Conservation (phyloP, 1,284 basidiomycete species). For the Marasmius fiardii region DNA sequence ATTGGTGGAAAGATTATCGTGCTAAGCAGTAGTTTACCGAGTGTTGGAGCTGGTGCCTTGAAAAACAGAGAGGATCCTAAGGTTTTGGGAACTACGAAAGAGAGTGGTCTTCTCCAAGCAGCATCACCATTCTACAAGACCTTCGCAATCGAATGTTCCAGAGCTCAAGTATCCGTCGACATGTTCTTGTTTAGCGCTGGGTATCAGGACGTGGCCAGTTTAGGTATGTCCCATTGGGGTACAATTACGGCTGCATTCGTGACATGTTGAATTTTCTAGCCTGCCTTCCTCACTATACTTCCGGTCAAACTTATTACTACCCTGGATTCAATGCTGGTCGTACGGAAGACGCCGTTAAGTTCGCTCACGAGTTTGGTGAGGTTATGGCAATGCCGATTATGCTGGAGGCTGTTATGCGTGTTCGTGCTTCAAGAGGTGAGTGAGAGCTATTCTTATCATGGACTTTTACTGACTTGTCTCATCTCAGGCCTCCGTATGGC, state of each 20-base stretch:
- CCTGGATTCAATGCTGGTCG: slow-evolving; percentile 96
- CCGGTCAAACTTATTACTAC: slow-evolving; percentile 98
- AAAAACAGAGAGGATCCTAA: slow-evolving; percentile 98
- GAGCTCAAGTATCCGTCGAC: slow-evolving; percentile 96
- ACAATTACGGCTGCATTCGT: background rate
- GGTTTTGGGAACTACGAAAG: slow-evolving; percentile 92
- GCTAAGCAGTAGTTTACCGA: slow-evolving; percentile 87
- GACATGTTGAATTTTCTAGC: slow-evolving; percentile 38
- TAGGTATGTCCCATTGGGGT: slow-evolving; percentile 57
- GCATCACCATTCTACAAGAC: slow-evolving; percentile 97
- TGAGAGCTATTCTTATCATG: background rate
- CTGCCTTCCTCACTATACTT: slow-evolving; percentile 95
- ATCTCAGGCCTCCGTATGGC: slow-evolving; percentile 85
- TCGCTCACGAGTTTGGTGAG: slow-evolving; percentile 95
- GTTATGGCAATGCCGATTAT: slow-evolving; percentile 94
- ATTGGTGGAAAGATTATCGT: slow-evolving; percentile 94
- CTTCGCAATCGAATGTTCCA: slow-evolving; percentile 97
- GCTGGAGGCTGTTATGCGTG: slow-evolving; percentile 96
- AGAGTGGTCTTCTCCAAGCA: slow-evolving; percentile 74
- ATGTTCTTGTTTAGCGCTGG: slow-evolving; percentile 97
- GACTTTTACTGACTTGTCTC: slow-evolving; percentile 10
- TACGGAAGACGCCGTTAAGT: slow-evolving; percentile 95
- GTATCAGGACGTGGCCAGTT: slow-evolving; percentile 95
- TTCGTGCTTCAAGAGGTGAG: slow-evolving; percentile 88
- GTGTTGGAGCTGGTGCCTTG: slow-evolving; percentile 85